Base-by-base conservation (phyloP, 208 protist genomes). In the Naegleria fowleri region DNA sequence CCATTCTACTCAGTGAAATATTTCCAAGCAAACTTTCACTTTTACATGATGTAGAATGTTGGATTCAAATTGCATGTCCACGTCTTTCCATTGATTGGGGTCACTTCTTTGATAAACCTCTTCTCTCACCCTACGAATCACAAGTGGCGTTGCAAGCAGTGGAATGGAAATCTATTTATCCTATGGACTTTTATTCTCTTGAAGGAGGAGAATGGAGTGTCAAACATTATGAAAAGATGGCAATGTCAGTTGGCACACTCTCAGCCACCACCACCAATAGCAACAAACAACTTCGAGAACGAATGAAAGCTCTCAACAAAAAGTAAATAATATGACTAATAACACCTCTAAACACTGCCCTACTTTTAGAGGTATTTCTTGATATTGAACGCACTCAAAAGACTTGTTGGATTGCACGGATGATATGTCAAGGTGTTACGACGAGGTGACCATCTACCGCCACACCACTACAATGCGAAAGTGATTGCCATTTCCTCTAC, bases 51-150 rank as follows among this genome's bases (percentile, higher is more conserved):
- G 93, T 99, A 40, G 97, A 98, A 89, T 97, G 95, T 93, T 98
- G 97, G 94, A 97, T 99, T 39, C 98, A 99, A 94, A 97, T 99
- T 38, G 98, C 98, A 0, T 99, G 99, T 92, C 99, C 99, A 16
- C 94, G 99, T 13, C 95, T 99, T 29, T 99, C 98, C 29, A 99
- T 99, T 90, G 99, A 99, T 94, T 99, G 99, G 98, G 98, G 98
- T 84, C 98, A 98, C 92, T 96, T 97, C n/a, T 99, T 99, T 90
- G 95, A 95, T 86, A 95, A 94, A 51, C 98, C 98, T 13, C 92
- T 99, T 36, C 93, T 99, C 39, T 98, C 97, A n/a, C 97, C 98
- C 5, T 99, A 99, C 93, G 98, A 99, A 94, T 95, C 96, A 22
- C 95, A 97, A 92, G 97, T 99, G 48, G 96, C 96, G 13, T 93